Evolutionary conservation across 805 yeast species (phyloP), one percentile per base, ranked within the genome.

Genomic region (Sugiyamaella floridensis): DNA sequence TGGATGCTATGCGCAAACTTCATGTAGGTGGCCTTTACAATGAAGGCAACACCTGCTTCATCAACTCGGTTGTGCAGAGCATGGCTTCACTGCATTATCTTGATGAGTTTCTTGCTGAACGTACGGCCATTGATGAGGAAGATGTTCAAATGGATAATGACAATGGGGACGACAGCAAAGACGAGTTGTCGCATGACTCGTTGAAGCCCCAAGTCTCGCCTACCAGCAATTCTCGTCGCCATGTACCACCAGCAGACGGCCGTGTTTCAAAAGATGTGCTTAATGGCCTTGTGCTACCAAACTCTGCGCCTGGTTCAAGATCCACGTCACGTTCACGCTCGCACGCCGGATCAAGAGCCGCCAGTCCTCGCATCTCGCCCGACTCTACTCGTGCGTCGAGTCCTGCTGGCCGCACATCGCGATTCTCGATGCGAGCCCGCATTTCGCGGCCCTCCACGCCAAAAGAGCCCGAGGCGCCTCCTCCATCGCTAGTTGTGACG

Each of bases 41-140:
- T 65, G 96, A 88, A 58, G 97, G 97, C 12, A 90, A 90, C 65
- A 89, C 97, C 0, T 90, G 97, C 67, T 90, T 90, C 62, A 89
- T 89, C 95, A 90, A 90, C 69, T 81, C 89, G 20, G 97, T 90
- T 1, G 67, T 90, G 26, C 97, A 90, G 67, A 78, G 86, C 15
- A 69, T 89, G 52, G 89, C 96, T 0, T 83, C 92, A 0, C 83
- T 93, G 0, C 74, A 76, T 22, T 78, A 82, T 37, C 70, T 89
- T 40, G 59, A 74, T 16, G 71, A 73, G 18, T 86, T 84, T 60
- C 72, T 86, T 45, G 78, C 80, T 42, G 68, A 72, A 9, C 22
- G 42, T 42, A 20, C 37, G 12, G 10, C 26, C 8, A 32, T 32
- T 75, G 70, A 66, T 75, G 29, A 52, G 34, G 47, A 48, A 22